These are phyloP conservation scores for Saccharomyces hybrid DNA, from an alignment of 1,139 yeast genomes.

Conservation along the genomic window DNA sequence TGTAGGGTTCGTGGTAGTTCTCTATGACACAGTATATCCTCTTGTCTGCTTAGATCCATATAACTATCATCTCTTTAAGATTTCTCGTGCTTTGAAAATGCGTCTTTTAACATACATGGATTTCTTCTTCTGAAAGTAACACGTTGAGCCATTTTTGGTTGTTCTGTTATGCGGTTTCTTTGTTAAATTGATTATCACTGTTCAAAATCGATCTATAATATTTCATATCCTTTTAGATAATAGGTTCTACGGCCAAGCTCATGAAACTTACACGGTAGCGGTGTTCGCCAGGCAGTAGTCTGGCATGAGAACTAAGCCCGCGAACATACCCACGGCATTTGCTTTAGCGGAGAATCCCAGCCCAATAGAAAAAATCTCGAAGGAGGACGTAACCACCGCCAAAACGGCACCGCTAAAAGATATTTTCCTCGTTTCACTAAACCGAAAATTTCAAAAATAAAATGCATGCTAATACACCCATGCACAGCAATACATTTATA, in stretches of 20 bases:
- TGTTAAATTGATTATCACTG: background rate
- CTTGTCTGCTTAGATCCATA: background rate
- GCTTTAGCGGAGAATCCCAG: background rate
- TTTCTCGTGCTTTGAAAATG: background rate
- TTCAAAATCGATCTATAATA: background rate
- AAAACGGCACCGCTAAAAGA: background rate
- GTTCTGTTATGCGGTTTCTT: background rate
- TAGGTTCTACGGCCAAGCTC: background rate
- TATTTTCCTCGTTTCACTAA: background rate
- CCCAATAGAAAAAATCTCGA: background rate
- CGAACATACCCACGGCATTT: background rate
- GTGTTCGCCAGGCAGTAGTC: background rate
- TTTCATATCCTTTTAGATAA: background rate
- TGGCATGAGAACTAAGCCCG: background rate
- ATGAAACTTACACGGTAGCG: background rate
- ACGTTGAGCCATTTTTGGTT: background rate
- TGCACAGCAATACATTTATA: background rate
- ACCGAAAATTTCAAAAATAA: background rate
- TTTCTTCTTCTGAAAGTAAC: too few relatives aligned
- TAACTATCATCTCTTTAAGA: background rate
- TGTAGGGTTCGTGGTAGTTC: background rate
- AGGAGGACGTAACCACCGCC: background rate
- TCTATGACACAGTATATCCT: background rate
- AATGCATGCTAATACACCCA: background rate
- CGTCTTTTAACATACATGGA: conserved; percentile 15